A percentile compares a stretch with the other conserved stretches of the same genome.
phyloP scores from a whole-genome alignment of 2,329 filamentous ascomycete genomes.

The Fusarium sublunatum region DNA sequence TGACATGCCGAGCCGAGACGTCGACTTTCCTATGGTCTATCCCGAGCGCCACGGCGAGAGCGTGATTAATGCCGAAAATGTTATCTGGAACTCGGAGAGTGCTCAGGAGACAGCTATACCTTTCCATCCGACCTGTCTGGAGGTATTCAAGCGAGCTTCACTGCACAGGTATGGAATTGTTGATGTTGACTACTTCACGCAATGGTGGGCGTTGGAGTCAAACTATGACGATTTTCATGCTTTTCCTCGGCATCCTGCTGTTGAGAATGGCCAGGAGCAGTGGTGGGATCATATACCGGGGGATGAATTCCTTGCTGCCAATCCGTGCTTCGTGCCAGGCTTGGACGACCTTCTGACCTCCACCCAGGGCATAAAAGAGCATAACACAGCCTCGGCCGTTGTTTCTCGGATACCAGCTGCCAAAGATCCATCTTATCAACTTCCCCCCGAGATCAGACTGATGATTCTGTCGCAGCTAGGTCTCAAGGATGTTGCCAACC shows the following conservation, averaged over 20 bases:
- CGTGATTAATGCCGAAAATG: neutral
- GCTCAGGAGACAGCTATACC: constrained; percentile 30
- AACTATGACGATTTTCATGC: neutral
- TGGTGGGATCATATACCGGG: constrained; percentile 28
- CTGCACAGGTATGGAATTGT: constrained; percentile 24
- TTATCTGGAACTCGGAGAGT: neutral
- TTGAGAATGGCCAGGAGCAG: neutral
- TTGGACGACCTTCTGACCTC: constrained; percentile 12
- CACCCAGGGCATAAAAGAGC: neutral
- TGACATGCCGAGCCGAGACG: constrained; percentile 24
- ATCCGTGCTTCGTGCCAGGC: constrained; percentile 35
- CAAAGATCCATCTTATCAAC: constrained; percentile 7
- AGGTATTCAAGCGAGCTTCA: constrained; percentile 46
- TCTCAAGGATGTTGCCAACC: constrained; percentile 24
- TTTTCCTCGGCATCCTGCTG: constrained; percentile 23
- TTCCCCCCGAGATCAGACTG: constrained; percentile 29
- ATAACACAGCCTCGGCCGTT: no score
- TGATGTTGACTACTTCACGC: constrained; percentile 33
- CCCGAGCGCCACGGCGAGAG: constrained; percentile 24
- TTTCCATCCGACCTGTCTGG: constrained; percentile 48
- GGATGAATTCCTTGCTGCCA: constrained; percentile 37
- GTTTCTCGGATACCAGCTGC: neutral
- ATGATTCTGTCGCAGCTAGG: constrained; percentile 18
- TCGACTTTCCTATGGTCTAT: neutral
- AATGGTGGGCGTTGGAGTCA: constrained; percentile 26